Evolutionary conservation across 2,329 filamentous ascomycete species (phyloP).

Genomic region (Alternaria incomplexa): DNA sequence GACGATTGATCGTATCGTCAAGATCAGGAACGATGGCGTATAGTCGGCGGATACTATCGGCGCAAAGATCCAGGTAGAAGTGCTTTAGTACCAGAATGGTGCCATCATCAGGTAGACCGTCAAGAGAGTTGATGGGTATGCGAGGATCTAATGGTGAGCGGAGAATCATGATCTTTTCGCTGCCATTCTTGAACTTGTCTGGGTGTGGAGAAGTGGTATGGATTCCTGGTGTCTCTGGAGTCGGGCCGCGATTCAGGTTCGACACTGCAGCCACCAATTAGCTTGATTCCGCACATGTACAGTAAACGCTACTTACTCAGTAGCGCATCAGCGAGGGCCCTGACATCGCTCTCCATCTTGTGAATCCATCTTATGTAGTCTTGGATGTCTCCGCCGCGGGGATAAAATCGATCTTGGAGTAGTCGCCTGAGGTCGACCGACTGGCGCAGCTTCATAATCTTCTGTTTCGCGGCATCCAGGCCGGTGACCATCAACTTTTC

Average conservation of each 20-base stretch:
- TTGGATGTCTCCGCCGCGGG: conserved; percentile 27
- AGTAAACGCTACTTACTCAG: conserved; percentile 20
- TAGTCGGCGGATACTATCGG: conserved; percentile 24
- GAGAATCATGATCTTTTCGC: conserved; percentile 25
- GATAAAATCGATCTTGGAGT: conserved; percentile 30
- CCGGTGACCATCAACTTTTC: conserved; percentile 21
- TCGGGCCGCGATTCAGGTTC: background rate
- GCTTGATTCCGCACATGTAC: background rate
- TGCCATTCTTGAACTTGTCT: background rate
- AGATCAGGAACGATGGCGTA: conserved; percentile 37
- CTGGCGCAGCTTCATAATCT: conserved; percentile 30
- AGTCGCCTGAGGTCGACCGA: conserved; percentile 30
- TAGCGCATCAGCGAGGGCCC: conserved; percentile 28
- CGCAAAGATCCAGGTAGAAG: conserved; percentile 34
- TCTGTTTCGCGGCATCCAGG: conserved; percentile 25
- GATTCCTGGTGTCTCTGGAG: background rate
- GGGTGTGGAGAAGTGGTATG: background rate
- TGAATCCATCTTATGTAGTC: conserved; percentile 35
- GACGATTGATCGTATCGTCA: conserved; percentile 8
- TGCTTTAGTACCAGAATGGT: conserved; percentile 36
- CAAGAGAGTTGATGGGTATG: conserved; percentile 27
- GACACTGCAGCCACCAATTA: background rate
- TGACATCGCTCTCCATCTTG: conserved; percentile 28
- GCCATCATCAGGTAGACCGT: conserved; percentile 31
- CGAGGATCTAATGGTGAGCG: conserved; percentile 29